Percentiles rank a stretch among this genome's conserved stretches.
Conservation (phyloP, 2,329 filamentous ascomycete species). For the Pseudocercospora cruenta region DNA sequence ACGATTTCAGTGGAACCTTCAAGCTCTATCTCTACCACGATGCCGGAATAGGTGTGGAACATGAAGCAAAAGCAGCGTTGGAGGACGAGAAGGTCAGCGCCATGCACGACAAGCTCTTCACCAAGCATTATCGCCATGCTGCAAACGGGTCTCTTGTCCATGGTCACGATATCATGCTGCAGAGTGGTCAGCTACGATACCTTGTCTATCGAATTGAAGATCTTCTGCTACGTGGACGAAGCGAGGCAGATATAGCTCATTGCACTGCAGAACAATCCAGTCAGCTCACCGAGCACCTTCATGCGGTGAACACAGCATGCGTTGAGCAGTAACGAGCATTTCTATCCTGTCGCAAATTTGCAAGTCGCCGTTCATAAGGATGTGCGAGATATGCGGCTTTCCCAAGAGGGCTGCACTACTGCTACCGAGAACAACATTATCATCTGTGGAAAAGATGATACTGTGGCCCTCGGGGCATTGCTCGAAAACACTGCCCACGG, state of each 20-base stretch:
- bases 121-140: constrained; percentile 1
- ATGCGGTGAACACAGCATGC: neutral
- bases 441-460: no score
- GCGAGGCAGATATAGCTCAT: neutral
- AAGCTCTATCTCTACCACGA: neutral
- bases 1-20: neutral
- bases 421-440: no score
- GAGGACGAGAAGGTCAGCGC: neutral
- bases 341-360: no score
- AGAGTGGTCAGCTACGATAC: neutral
- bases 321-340: neutral
- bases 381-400: no score
- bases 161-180: neutral
- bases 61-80: neutral
- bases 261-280: no score
- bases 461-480: no score
- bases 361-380: no score
- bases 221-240: neutral
- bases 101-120: neutral
- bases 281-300: neutral
- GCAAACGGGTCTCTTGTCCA: neutral
- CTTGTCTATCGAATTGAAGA: neutral
- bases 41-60: neutral
- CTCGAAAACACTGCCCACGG: no score
- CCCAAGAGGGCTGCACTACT: no score